Base-by-base conservation (phyloP, 441 rosid species). In the Brassica hybrid region DNA sequence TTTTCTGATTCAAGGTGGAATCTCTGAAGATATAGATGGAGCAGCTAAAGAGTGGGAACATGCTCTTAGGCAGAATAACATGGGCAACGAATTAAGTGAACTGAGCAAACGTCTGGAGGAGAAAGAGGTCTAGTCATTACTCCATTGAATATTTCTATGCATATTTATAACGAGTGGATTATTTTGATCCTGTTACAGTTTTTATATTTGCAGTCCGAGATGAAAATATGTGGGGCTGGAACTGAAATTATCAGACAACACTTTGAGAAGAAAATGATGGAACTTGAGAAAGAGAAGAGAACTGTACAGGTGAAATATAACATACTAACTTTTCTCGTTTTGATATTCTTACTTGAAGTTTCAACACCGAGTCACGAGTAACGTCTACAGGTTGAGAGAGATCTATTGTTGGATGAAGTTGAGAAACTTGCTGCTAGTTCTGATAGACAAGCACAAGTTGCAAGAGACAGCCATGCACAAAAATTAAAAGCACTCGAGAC, bases 11-110 rank as follows among this genome's bases (percentile, higher is more conserved):
- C 0, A 79, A 84, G 90, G 80, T 81, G 89, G 57, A 72, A 67
- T 79, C 69, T 80, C 89, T 9, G 82, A 73, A 57, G 92, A 88
- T 76, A 80, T 85, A 68, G 93, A 83, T 79, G 90, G 83, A 83
- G 90, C 83, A 38, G 82, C 88, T 58, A 86, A 85, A 73, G 92
- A 90, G 83, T 88, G 89, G 87, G 92, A 86, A 83, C 91, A 90
- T 73, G 72, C 83, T 60, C 82, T 90, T 78, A 71, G 86, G 80
- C 85, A 77, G 34, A 86, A 85, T 82, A 83, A 82, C 56, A 83
- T 90, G 94, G 94, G 82, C 18, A 86, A 81, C 74, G 92, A 90
- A 81, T 79, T 90, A 80, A 80, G 79, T 36, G 92, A 90, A 76
- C 72, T 90, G 69, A 87, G 86, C 76, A 87, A 83, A 77, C 84